A percentile compares a stretch with the other conserved stretches of the same genome.
Evolutionary conservation across 805 yeast genomes (phyloP).

Genomic region (Lipomyces orientalis): DNA sequence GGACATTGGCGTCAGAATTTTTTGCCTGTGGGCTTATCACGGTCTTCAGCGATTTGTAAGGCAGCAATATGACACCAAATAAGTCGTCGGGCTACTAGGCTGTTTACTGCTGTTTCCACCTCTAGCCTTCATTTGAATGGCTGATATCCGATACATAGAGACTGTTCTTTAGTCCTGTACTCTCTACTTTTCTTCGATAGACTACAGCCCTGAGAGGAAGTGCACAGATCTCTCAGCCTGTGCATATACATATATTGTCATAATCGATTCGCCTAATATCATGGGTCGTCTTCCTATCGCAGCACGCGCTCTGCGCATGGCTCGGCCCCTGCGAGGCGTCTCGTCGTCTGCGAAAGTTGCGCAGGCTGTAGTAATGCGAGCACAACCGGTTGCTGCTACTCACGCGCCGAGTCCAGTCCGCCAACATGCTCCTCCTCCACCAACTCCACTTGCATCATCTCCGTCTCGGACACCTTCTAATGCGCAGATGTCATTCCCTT

Average conservation of each 20-base stretch:
- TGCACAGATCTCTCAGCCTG: neutral
- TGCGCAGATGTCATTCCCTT: conserved; percentile 79
- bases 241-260: neutral
- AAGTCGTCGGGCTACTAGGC: neutral
- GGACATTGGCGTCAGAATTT: conserved; percentile 9
- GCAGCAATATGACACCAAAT: too few relatives aligned
- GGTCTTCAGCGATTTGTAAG: neutral
- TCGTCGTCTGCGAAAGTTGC: conserved; percentile 20
- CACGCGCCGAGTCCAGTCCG: conserved; percentile 4
- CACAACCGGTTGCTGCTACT: conserved; percentile 5
- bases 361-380: conserved; percentile 17
- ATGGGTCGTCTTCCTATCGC: conserved; percentile 11
- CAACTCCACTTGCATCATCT: conserved; percentile 10
- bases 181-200: conserved; percentile 1
- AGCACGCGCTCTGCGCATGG: neutral
- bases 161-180: neutral
- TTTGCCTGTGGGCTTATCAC: neutral
- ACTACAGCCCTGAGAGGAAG: neutral
- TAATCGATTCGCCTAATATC: neutral
- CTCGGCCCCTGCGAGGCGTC: conserved; percentile 3
- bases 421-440: neutral
- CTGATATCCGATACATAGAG: neutral
- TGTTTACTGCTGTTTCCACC: neutral
- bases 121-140: neutral
- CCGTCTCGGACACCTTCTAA: conserved; percentile 50